Percentiles rank a stretch among this genome's conserved stretches.
Conservation (phyloP, 305 asterid genomes). For the Fraxinus angustifolia region DNA sequence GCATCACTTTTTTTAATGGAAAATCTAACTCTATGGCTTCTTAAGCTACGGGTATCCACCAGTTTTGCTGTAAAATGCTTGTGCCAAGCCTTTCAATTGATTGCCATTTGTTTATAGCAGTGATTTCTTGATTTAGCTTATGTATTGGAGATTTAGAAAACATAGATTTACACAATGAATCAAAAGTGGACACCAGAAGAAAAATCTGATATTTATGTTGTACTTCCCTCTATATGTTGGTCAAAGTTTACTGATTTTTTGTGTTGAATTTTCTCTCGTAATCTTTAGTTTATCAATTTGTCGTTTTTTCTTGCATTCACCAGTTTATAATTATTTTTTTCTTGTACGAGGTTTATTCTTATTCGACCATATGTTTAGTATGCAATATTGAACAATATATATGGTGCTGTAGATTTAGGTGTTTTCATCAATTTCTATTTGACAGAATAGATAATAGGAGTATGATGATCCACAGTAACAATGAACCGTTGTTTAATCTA, state of each 20-base stretch:
- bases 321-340: background rate
- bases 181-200: background rate
- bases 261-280: background rate
- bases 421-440: background rate
- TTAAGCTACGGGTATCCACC: slow-evolving; percentile 3
- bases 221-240: background rate
- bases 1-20: background rate
- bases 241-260: background rate
- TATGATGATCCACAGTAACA: no score
- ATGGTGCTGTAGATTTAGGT: background rate
- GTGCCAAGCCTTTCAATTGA: background rate
- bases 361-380: background rate
- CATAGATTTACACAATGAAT: background rate
- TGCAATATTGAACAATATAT: no score
- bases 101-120: slow-evolving; percentile 22
- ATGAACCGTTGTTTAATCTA: background rate
- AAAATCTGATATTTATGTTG: background rate
- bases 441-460: no score
- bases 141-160: background rate
- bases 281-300: no score
- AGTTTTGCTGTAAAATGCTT: background rate
- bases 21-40: no score
- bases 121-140: background rate
- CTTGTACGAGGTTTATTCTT: background rate
- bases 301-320: background rate